Evolutionary conservation across 106 monocot species (phyloP), one percentile per base, ranked within the genome.

Genomic region (Dioscorea alata): DNA sequence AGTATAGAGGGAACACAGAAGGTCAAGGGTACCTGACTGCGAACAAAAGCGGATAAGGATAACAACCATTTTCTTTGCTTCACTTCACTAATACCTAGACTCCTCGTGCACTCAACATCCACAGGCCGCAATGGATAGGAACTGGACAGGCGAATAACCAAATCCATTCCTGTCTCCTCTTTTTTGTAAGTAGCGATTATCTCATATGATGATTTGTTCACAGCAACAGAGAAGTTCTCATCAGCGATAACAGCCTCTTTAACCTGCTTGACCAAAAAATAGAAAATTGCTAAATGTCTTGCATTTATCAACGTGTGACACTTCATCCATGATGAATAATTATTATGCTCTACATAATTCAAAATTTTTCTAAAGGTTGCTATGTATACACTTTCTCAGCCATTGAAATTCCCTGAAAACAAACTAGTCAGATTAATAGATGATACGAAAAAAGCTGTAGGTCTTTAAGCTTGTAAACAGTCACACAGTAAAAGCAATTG

Each of bases 161-260:
- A 73, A 83, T 97, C 96, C 84, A 97, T 92, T 77, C 86, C 89
- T 19, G 96, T 82, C 64, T 97, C 92, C 76, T 97, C 96, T 73
- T 89, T 97, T 75, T 97, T 97, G 73, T 97, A 97, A 8, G 97
- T 97, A 61, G 97, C 97, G 69, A 89, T 76, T 78, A 97, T 89
- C 76, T 97, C 97, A 69, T 75, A 79, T 20, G 86, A 83, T 31
- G 92, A 87, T 73, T 82, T 89, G 74, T 87, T 97, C 34, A 97
- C 85, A 60, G 49, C 77, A 32, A 92, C 80, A 48, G 92, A 97
- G 73, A 97, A 97, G 70, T 87, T 92, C 57, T 97, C 97, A 77
- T 92, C 97, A 51, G 79, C 74, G 78, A 75, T 15, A 34, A 76
- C 69, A 19, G 72, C 76, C 67, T 80, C 89, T 75, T 97, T 97